phyloP scores from a whole-genome alignment of 2,329 filamentous ascomycete species.

The Aspergillus spinulosporus region DNA sequence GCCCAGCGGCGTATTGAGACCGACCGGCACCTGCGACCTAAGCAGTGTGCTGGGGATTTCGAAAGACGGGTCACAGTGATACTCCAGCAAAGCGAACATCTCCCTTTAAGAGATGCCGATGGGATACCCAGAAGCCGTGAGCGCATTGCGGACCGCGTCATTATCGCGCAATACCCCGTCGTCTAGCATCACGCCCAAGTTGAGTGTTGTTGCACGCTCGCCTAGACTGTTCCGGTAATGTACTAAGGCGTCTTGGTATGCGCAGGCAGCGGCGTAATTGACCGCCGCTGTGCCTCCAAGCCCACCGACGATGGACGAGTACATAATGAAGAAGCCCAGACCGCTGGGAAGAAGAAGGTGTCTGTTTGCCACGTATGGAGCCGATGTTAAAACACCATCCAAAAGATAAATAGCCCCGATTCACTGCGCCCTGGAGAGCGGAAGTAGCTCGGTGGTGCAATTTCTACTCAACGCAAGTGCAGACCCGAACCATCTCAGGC shows the following conservation, averaged over 20 bases:
- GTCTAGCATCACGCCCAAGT: slow-evolving; percentile 10
- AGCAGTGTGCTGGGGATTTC: background rate
- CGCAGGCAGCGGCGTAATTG: slow-evolving; percentile 8
- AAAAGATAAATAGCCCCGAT: background rate
- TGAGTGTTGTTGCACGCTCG: background rate
- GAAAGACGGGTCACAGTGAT: background rate
- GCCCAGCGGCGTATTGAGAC: slow-evolving; percentile 16
- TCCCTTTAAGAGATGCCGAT: slow-evolving; percentile 25
- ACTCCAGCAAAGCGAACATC: slow-evolving; percentile 26
- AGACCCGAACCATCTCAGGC: background rate
- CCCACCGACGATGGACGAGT: slow-evolving; percentile 40
- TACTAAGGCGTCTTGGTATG: slow-evolving; percentile 8
- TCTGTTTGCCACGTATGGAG: slow-evolving; percentile 29
- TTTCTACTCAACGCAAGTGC: background rate
- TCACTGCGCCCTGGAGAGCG: background rate
- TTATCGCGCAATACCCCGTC: slow-evolving; percentile 22
- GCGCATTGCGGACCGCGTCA: background rate
- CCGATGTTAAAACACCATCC: no score
- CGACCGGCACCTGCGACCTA: background rate
- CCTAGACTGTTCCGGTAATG: background rate
- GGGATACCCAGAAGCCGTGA: slow-evolving; percentile 19
- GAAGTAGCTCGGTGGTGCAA: background rate
- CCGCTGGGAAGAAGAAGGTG: slow-evolving; percentile 28
- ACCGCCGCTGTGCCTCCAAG: background rate
- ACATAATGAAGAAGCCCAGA: slow-evolving; percentile 46